Evolutionary conservation across 306 rosid species (phyloP).

Genomic region (Acacia acuminata): DNA sequence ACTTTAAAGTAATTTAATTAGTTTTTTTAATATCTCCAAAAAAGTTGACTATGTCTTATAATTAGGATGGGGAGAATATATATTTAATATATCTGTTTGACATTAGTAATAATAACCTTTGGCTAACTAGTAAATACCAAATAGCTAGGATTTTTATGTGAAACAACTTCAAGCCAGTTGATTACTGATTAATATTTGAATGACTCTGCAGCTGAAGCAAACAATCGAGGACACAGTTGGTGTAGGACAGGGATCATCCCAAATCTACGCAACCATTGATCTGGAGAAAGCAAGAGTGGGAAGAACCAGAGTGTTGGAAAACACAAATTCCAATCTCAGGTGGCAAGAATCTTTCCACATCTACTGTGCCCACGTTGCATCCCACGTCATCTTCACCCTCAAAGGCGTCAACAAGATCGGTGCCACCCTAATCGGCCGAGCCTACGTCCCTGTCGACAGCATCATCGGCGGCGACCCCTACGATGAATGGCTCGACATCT

Average conservation of each 20-base stretch:
- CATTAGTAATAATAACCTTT: too few species aligned
- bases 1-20: too few species aligned
- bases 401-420: conserved; percentile 67
- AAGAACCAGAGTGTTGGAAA: conserved; percentile 59
- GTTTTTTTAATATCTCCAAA: too few species aligned
- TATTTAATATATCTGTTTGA: not conserved
- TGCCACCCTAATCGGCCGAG: conserved; percentile 70
- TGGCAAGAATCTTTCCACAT: conserved; percentile 75
- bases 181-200: not conserved
- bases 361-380: conserved; percentile 63
- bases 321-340: conserved; percentile 46
- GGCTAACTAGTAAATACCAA: not conserved
- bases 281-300: conserved; percentile 72
- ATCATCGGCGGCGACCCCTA: conserved; percentile 47
- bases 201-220: conserved; percentile 24
- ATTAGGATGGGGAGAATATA: too few species aligned
- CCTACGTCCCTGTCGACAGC: conserved; percentile 56
- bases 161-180: not conserved
- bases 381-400: conserved; percentile 57
- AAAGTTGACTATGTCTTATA: too few species aligned
- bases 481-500: conserved; percentile 59
- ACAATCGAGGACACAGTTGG: conserved; percentile 54
- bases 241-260: conserved; percentile 58
- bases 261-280: conserved; percentile 68
- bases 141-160: too few species aligned